These are phyloP conservation scores for Fereydounia khargensis DNA, from an alignment of 1,284 basidiomycete genomes.

Conservation along the genomic window DNA sequence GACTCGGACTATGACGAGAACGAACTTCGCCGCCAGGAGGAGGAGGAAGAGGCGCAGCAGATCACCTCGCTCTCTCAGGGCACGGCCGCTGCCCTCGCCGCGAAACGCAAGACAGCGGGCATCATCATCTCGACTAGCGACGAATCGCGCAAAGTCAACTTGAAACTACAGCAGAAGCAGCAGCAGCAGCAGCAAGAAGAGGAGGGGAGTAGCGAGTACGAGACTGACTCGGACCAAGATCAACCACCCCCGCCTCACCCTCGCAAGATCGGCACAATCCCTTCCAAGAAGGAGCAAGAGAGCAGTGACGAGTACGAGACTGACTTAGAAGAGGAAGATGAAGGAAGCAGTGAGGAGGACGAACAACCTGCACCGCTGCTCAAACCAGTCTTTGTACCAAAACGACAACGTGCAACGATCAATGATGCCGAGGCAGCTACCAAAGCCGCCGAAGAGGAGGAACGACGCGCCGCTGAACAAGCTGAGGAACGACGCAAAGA, in stretches of 20 bases:
- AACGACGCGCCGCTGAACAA: constrained; percentile 67
- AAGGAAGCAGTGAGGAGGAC: constrained; percentile 57
- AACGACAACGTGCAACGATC: constrained; percentile 66
- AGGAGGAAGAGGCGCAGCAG: neutral
- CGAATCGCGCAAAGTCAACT: constrained; percentile 11
- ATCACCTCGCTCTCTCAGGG: constrained; percentile 7
- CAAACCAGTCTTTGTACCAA: constrained; percentile 85
- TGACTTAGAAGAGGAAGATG: constrained; percentile 61
- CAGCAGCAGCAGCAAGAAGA: neutral
- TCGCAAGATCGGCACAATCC: constrained; percentile 63
- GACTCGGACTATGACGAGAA: constrained; percentile 20
- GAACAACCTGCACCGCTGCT: constrained; percentile 64
- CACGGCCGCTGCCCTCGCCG: neutral
- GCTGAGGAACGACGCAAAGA: constrained; percentile 74
- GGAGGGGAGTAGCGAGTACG: constrained; percentile 59
- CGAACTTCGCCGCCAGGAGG: neutral
- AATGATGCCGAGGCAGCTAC: constrained; percentile 64
- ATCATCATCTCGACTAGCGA: constrained; percentile 2
- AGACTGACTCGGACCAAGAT: constrained; percentile 62
- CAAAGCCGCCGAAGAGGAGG: constrained; percentile 70
- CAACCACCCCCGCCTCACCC: constrained; percentile 18
- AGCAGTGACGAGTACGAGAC: constrained; percentile 61
- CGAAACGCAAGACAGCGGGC: constrained; percentile 8
- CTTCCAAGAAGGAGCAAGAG: constrained; percentile 57
- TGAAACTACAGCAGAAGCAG: constrained; percentile 5